phyloP scores from a whole-genome alignment of 768 basidiomycete genomes.

The Tephrocybe sp. region DNA sequence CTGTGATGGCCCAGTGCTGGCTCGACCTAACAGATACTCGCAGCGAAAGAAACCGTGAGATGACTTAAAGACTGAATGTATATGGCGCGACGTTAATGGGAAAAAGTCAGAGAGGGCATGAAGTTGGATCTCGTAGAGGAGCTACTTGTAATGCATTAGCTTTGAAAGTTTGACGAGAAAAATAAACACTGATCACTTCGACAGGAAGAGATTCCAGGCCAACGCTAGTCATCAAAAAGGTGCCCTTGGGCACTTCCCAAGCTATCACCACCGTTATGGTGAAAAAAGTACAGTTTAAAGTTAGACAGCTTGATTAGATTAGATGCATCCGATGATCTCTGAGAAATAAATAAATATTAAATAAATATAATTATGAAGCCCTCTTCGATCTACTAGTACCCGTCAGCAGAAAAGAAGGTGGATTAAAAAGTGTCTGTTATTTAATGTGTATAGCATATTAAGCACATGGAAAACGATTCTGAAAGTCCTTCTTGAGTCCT shows the following conservation, averaged over 20 bases:
- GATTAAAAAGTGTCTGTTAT: too few relatives aligned
- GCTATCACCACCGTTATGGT: not conserved
- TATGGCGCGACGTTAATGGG: slow-evolving; percentile 52
- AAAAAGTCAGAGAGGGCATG: slow-evolving; percentile 62
- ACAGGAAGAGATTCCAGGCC: slow-evolving; percentile 35
- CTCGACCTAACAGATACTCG: slow-evolving; percentile 53
- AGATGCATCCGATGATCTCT: too few relatives aligned
- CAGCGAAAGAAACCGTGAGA: slow-evolving; percentile 62
- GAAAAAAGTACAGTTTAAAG: too few relatives aligned
- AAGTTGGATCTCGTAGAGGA: slow-evolving; percentile 78
- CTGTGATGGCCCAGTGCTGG: slow-evolving; percentile 10
- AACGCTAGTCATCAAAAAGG: not conserved
- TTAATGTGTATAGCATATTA: too few relatives aligned
- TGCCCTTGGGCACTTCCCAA: not conserved
- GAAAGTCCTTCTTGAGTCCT: too few relatives aligned
- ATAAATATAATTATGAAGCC: too few relatives aligned
- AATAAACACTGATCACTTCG: slow-evolving; percentile 29
- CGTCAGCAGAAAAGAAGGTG: too few relatives aligned
- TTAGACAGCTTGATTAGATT: too few relatives aligned
- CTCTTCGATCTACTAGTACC: too few relatives aligned
- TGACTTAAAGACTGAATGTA: slow-evolving; percentile 51
- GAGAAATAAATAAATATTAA: too few relatives aligned
- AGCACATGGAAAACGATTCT: too few relatives aligned
- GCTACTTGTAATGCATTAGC: slow-evolving; percentile 36
- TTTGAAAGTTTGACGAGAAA: not conserved